These are phyloP conservation scores for Solanum aculeatissimum DNA, from an alignment of 305 asterid genomes.

Conservation along the genomic window DNA sequence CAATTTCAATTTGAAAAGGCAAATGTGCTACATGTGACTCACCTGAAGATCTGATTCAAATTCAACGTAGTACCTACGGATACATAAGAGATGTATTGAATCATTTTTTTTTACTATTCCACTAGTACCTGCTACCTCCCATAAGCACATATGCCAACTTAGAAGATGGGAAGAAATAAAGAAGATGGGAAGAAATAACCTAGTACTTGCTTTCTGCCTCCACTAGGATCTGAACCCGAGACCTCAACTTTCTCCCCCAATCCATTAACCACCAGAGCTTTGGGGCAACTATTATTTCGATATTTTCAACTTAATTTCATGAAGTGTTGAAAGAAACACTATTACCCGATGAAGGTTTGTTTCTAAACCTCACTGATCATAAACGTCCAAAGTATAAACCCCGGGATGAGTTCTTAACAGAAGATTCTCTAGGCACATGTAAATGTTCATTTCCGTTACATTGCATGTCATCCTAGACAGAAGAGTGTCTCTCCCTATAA, in stretches of 20 bases:
- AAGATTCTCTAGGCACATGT: not conserved
- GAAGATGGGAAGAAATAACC: not conserved
- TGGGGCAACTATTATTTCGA: not conserved
- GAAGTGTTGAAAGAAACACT: not conserved
- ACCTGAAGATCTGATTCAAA: not conserved
- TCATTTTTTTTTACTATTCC: not conserved
- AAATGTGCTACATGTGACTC: not conserved
- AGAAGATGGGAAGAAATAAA: not conserved
- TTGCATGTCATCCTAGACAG: not conserved
- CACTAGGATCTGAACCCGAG: not conserved
- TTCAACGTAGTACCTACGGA: not conserved
- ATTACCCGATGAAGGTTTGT: not conserved
- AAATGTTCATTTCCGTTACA: not conserved
- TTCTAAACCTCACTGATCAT: not conserved
- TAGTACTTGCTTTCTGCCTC: not conserved
- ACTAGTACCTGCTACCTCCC: not conserved
- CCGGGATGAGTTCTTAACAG: not conserved
- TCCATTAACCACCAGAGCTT: not conserved
- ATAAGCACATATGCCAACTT: not conserved
- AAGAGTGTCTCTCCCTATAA: not conserved
- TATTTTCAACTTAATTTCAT: not conserved
- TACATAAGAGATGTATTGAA: not conserved
- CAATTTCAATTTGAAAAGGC: not conserved
- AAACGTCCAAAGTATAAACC: not conserved
- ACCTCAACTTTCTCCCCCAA: not conserved